phyloP scores from a whole-genome alignment of 1,139 yeast species.

The Geotrichum citri-aurantii region DNA sequence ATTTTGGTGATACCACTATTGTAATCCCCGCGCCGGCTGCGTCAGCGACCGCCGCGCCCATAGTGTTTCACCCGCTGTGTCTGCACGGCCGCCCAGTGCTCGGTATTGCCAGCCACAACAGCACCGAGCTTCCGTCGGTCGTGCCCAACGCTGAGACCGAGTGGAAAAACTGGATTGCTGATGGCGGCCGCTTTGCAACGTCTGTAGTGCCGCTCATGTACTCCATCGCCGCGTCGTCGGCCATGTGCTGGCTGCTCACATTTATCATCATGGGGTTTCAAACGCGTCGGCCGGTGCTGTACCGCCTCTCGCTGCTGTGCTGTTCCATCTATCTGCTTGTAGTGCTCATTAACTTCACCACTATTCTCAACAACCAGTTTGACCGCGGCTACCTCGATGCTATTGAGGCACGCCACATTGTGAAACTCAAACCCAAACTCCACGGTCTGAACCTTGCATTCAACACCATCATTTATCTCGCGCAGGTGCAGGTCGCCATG shows the following conservation, averaged over 20 bases:
- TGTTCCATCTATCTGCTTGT: slow-evolving; percentile 41
- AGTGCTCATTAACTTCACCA: slow-evolving; percentile 47
- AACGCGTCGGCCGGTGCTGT: slow-evolving; percentile 41
- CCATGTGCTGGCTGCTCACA: slow-evolving; percentile 58
- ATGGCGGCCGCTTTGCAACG: slow-evolving; percentile 10
- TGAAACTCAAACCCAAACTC: slow-evolving; percentile 42
- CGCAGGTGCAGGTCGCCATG: slow-evolving; percentile 74
- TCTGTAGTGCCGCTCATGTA: slow-evolving; percentile 44
- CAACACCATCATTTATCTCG: slow-evolving; percentile 55
- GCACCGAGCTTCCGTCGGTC: background rate
- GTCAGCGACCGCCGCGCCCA: slow-evolving; percentile 17
- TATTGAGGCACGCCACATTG: slow-evolving; percentile 45
- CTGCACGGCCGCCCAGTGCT: slow-evolving; percentile 23
- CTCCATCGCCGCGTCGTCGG: slow-evolving; percentile 59
- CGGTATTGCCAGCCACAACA: slow-evolving; percentile 2
- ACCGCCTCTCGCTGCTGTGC: slow-evolving; percentile 24
- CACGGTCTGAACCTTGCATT: slow-evolving; percentile 56
- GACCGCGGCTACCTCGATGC: slow-evolving; percentile 46
- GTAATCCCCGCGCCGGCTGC: slow-evolving; percentile 6
- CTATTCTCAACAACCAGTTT: slow-evolving; percentile 45
- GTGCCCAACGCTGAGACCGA: slow-evolving; percentile 11
- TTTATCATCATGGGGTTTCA: slow-evolving; percentile 46
- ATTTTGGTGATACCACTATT: slow-evolving; percentile 10
- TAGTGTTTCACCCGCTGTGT: slow-evolving; percentile 18
- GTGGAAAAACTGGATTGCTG: slow-evolving; percentile 23